Evolutionary conservation across 305 asterid genomes (phyloP), one percentile per base, ranked within the genome.

Genomic region (Fraxinus dipetala): DNA sequence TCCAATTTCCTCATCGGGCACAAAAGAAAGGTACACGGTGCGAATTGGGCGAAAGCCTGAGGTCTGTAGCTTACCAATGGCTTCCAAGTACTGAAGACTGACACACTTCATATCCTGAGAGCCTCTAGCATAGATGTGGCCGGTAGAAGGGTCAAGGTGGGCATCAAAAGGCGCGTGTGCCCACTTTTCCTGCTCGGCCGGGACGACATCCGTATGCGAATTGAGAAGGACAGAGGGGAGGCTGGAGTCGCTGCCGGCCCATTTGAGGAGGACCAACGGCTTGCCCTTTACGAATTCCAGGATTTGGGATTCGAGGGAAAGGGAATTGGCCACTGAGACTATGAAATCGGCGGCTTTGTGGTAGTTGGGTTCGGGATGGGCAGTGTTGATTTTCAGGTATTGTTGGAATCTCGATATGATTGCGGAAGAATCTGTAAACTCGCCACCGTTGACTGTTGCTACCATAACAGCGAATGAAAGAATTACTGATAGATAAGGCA

Each of bases 101-200:
- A 94, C 98, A 51, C 97, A 94, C 85, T 96, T 94, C 99, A 94
- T 96, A 85, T 96, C 99, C 90, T 96, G 99, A 24, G 98, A 93
- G 76, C 99, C 99, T 20, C 97, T 92, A 74, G 98, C 98, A 51
- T 88, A 95, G 87, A 95, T 92, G 79, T 91, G 89, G 74, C 96
- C 95, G 10, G 96, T 80, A 63, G 89, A 8, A 77, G 89, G 84
- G 81, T 91, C 93, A 22, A 94, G 76, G 81, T 89, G 93, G 48
- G 99, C 98, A 8, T 88, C 83, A 75, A 95, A 93, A 51, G 99
- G 99, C 24, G 90, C 94, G 79, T 92, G 91, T 18, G 79, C 36
- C 98, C 99, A 96, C 83, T 96, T 96, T 82, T 84, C 85, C 63
- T 82, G 90, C 91, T 96, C 99, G 31, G 93, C 88, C 2, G 99